Evolutionary conservation across 2,329 filamentous ascomycete species (phyloP).

Genomic region (Aureobasidium subglaciale): DNA sequence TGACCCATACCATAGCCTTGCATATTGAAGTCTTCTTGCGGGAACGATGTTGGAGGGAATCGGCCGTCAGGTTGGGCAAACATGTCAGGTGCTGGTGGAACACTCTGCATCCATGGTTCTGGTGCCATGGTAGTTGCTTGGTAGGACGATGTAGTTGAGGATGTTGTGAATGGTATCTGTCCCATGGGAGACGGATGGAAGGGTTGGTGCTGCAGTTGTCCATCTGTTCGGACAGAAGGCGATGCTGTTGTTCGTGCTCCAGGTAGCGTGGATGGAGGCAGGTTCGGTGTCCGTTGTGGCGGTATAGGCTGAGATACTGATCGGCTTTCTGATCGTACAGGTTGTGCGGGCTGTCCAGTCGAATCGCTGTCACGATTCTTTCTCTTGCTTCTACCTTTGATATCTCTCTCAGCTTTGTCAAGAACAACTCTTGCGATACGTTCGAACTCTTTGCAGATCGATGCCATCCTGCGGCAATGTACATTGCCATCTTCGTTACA

Average conservation of each 20-base stretch:
- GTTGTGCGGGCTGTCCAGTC: background rate
- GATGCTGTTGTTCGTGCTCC: background rate
- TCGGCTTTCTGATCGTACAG: background rate
- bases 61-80: background rate
- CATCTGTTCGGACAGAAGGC: background rate
- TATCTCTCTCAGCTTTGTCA: conserved; percentile 84
- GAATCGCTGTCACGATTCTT: conserved; percentile 57
- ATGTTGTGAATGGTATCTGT: background rate
- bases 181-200: background rate
- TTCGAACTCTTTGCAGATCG: conserved; percentile 92
- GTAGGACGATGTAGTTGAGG: background rate
- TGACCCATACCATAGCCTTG: conserved; percentile 7
- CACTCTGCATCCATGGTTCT: background rate
- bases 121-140: background rate
- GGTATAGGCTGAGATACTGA: background rate
- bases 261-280: conserved; percentile 19
- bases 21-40: conserved; percentile 15
- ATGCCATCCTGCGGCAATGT: conserved; percentile 87
- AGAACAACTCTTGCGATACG: conserved; percentile 85
- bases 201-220: background rate
- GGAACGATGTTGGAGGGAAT: background rate
- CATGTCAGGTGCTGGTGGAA: background rate
- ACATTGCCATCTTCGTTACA: conserved; percentile 70
- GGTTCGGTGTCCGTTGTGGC: conserved; percentile 19
- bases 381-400: conserved; percentile 71